Base-by-base conservation (phyloP, 2,329 filamentous ascomycete species). In the Phaeosphaeria sp. region DNA sequence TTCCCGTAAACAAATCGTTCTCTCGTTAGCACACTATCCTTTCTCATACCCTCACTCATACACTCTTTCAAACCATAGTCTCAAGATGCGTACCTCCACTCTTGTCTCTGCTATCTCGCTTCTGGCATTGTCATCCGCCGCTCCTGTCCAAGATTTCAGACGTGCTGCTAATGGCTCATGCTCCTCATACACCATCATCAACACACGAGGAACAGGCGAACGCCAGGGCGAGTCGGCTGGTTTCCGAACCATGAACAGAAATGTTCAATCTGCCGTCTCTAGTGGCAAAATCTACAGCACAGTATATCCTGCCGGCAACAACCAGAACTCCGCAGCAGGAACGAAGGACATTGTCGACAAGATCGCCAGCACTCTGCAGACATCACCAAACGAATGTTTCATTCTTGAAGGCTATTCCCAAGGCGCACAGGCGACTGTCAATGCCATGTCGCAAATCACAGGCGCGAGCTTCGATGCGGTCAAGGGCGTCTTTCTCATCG, bases 401-500 rank as follows among this genome's bases (percentile, higher is more conserved):
- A 71, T 77, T 48, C 67, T 78, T 1, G 68, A 78, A 51, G 76
- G 76, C 18, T 77, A 78, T 63, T 74, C 69, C 2, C 76, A 78
- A 56, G 76, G 74, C 20, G 76, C 76, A 1, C 67, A 72, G 7
- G 76, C 74, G 0, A 78, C 76, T 0, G 69, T 74, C 5, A 69
- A 75, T 42, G 76, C 75, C 8, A 51, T 78, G 55, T 36, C 70
- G 2, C 52, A 66, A 18, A 51, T 78, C 4, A 77, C 73, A 1
- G 75, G 74, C 20, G 65, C 65, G 0, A 59, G 53, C 15, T 74
- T 76, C 61, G 59, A 71, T 36, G 76, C 76, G 6, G 73, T 78
- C 15, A 76, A 75, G 57, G 75, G 71, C 18, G 76, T 78, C 3
- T 74, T 76, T 50, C 63, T 78, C 2, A 71, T 77, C 39, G 76